A percentile compares a stretch with the other conserved stretches of the same genome.
Evolutionary conservation across 306 rosid genomes (phyloP).

Genomic region (Cajanus cajan): DNA sequence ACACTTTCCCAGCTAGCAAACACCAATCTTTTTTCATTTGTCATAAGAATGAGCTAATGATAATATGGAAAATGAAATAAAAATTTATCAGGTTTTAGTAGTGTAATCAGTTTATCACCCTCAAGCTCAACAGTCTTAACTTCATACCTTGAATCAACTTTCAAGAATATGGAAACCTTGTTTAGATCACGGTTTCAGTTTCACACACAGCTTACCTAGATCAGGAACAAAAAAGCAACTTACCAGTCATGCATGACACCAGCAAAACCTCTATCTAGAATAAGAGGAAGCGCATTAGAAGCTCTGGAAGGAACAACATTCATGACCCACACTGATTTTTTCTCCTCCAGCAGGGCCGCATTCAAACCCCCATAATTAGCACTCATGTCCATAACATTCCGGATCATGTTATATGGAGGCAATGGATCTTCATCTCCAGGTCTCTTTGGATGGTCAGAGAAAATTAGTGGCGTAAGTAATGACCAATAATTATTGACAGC

Average conservation of each 20-base stretch:
- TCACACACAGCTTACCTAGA: background rate
- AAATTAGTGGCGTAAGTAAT: conserved; percentile 89
- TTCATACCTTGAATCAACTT: background rate
- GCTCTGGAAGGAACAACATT: conserved; percentile 83
- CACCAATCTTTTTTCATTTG: conserved; percentile 5
- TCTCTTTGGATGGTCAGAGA: conserved; percentile 99
- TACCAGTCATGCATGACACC: conserved; percentile 97
- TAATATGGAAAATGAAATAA: background rate
- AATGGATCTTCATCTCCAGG: conserved; percentile 99
- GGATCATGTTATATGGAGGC: conserved; percentile 97
- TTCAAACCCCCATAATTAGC: conserved; percentile 88
- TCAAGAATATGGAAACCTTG: background rate
- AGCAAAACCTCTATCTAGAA: conserved; percentile 83
- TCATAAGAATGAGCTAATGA: background rate
- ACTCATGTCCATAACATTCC: conserved; percentile 96
- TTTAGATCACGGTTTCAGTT: background rate
- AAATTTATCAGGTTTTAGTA: conserved; percentile 14
- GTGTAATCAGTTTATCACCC: conserved; percentile 8
- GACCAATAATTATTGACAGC: conserved; percentile 88
- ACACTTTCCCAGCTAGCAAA: conserved; percentile 12
- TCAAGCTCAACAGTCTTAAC: background rate
- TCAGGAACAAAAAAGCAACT: conserved; percentile 38
- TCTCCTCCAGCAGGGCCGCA: conserved; percentile 84
- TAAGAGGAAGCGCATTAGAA: conserved; percentile 82
- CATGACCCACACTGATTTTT: conserved; percentile 96